Evolutionary conservation across 2,329 filamentous ascomycete species (phyloP).

Genomic region (Fusarium albosuccineum): DNA sequence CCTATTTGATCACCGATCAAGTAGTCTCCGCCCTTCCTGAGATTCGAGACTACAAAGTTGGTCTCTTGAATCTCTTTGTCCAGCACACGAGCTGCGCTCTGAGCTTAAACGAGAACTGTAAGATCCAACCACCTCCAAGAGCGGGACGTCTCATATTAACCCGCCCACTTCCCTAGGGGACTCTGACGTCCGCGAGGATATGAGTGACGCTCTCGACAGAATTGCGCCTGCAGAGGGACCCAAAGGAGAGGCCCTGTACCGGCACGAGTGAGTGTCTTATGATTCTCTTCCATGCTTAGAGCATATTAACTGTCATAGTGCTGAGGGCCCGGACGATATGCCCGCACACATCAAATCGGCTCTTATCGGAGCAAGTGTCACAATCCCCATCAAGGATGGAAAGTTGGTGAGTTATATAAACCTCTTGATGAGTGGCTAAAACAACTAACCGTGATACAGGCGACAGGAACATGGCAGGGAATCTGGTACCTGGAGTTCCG

Average conservation of each 20-base stretch:
- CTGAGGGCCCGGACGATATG: slow-evolving; percentile 94
- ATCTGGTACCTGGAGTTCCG: slow-evolving; percentile 97
- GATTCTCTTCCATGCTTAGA: background rate
- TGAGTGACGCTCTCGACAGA: slow-evolving; percentile 92
- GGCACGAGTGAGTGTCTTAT: slow-evolving; percentile 67
- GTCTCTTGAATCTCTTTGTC: slow-evolving; percentile 88
- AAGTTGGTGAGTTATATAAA: slow-evolving; percentile 69
- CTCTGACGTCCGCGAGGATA: slow-evolving; percentile 86
- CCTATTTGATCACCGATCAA: slow-evolving; percentile 88
- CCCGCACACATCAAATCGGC: slow-evolving; percentile 97
- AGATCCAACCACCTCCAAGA: slow-evolving; percentile 14
- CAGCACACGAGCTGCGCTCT: slow-evolving; percentile 96
- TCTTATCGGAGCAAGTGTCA: slow-evolving; percentile 88
- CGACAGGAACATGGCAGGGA: slow-evolving; percentile 81
- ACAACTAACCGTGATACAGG: slow-evolving; percentile 51
- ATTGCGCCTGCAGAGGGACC: slow-evolving; percentile 84
- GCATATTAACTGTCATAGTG: slow-evolving; percentile 57
- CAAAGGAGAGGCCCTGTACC: slow-evolving; percentile 80
- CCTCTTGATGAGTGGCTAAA: background rate
- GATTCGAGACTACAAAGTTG: slow-evolving; percentile 84
- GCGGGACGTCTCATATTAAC: slow-evolving; percentile 53
- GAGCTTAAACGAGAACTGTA: slow-evolving; percentile 90
- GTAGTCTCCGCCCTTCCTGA: slow-evolving; percentile 81
- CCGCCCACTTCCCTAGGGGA: slow-evolving; percentile 63
- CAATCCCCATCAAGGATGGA: slow-evolving; percentile 90